Evolutionary conservation across 2,329 filamentous ascomycete species (phyloP).

Genomic region (Arthroderma sp.): DNA sequence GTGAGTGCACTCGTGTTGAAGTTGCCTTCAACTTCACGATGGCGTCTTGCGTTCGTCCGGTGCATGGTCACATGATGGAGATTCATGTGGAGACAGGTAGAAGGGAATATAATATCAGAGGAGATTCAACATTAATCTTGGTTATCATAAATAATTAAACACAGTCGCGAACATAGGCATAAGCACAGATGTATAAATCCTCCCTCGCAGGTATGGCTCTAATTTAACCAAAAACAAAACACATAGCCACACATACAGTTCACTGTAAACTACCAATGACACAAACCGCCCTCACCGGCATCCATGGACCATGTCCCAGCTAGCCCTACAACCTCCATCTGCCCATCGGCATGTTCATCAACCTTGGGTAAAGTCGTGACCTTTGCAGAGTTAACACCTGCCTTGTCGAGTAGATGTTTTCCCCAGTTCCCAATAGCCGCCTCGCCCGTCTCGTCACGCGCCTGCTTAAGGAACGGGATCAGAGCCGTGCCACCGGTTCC

Average conservation of each 20-base stretch:
- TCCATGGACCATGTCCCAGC: constrained; percentile 84
- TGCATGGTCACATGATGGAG: no score
- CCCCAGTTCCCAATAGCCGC: constrained; percentile 64
- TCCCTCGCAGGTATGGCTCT: background rate
- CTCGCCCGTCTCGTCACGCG: constrained; percentile 88
- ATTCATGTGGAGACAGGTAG: no score
- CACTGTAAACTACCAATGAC: constrained; percentile 34
- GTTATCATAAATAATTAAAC: no score
- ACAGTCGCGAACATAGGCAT: no score
- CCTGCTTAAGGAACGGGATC: constrained; percentile 93
- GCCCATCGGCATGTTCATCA: constrained; percentile 40
- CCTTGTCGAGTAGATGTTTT: constrained; percentile 34
- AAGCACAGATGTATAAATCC: no score
- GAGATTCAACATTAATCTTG: no score
- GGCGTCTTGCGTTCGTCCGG: no score
- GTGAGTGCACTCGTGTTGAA: no score
- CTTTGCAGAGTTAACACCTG: constrained; percentile 12
- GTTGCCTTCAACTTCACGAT: no score
- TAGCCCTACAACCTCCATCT: constrained; percentile 52
- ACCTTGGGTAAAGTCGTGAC: constrained; percentile 39
- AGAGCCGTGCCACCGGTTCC: constrained; percentile 89
- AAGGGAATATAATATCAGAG: no score
- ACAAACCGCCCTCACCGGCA: constrained; percentile 55
- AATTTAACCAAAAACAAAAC: background rate
- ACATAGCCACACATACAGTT: background rate